These are phyloP conservation scores for Candida succiphila DNA, from an alignment of 805 yeast genomes.

Conservation along the genomic window DNA sequence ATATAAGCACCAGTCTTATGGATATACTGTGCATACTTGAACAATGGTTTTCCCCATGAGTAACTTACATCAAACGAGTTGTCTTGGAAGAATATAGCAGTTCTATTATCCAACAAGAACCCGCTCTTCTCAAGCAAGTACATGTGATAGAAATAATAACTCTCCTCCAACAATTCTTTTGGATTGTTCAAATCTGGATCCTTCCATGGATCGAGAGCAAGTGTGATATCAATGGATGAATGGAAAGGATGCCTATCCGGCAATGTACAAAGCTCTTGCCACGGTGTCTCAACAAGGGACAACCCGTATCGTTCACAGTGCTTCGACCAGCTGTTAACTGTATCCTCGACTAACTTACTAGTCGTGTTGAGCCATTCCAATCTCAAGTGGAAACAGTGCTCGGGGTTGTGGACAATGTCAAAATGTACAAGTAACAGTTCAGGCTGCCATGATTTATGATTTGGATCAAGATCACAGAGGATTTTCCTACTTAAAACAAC, in stretches of 20 bases:
- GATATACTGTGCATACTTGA: slow-evolving; percentile 79
- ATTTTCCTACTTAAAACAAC: slow-evolving; percentile 62
- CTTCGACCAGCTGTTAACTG: slow-evolving; percentile 68
- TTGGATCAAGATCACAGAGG: slow-evolving; percentile 67
- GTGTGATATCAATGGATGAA: slow-evolving; percentile 60
- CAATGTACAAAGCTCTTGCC: slow-evolving; percentile 73
- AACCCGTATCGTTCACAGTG: slow-evolving; percentile 81
- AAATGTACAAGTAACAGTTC: slow-evolving; percentile 79
- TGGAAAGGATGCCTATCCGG: slow-evolving; percentile 81
- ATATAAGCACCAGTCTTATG: slow-evolving; percentile 85
- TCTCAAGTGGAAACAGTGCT: slow-evolving; percentile 85
- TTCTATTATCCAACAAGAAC: slow-evolving; percentile 73
- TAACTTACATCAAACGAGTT: slow-evolving; percentile 56
- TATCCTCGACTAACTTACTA: slow-evolving; percentile 73
- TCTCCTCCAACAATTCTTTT: slow-evolving; percentile 31
- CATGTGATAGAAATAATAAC: slow-evolving; percentile 67
- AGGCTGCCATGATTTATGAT: slow-evolving; percentile 58
- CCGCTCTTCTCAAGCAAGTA: slow-evolving; percentile 60
- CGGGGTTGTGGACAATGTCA: slow-evolving; percentile 89
- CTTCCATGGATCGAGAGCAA: slow-evolving; percentile 65
- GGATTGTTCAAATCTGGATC: slow-evolving; percentile 40
- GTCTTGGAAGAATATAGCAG: slow-evolving; percentile 49
- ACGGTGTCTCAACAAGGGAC: slow-evolving; percentile 77
- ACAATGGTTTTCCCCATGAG: slow-evolving; percentile 86
- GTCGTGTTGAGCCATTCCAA: slow-evolving; percentile 92